Conservation (phyloP, 106 monocot genomes). For the Narthecium ossifragum region DNA sequence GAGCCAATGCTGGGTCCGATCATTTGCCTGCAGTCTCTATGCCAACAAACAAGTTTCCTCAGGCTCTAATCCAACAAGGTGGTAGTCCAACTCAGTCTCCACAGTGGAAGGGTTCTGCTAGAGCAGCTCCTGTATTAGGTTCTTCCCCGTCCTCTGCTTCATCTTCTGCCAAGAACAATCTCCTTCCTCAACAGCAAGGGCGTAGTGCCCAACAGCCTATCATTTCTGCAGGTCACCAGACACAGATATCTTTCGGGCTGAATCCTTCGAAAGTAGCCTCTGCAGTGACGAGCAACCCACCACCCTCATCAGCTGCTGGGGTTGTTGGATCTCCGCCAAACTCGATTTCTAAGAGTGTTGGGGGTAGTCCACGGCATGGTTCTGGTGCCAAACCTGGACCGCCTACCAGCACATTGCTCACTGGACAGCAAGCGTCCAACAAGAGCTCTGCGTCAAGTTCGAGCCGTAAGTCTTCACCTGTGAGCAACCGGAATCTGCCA, state of each 20-base stretch:
- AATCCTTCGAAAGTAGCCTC: conserved; percentile 16
- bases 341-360: conserved; percentile 23
- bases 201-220: conserved; percentile 14
- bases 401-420: background rate
- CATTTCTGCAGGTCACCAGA: conserved; percentile 23
- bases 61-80: conserved; percentile 27
- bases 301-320: conserved; percentile 20
- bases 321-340: conserved; percentile 38
- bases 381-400: conserved; percentile 25
- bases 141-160: conserved; percentile 12
- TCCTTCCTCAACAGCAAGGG: conserved; percentile 39
- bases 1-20: conserved; percentile 23
- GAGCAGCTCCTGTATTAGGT: conserved; percentile 11
- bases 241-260: conserved; percentile 74
- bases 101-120: conserved; percentile 54
- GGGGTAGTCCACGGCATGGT: conserved; percentile 58
- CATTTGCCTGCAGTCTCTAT: conserved; percentile 18
- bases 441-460: conserved; percentile 33
- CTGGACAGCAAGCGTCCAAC: conserved; percentile 33
- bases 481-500: conserved; percentile 17
- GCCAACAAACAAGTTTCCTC: background rate
- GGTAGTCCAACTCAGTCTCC: conserved; percentile 27
- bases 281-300: background rate
- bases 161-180: conserved; percentile 26
- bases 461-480: conserved; percentile 26